phyloP scores from a whole-genome alignment of 1,139 yeast genomes.

The Saccharomyces hybrid region DNA sequence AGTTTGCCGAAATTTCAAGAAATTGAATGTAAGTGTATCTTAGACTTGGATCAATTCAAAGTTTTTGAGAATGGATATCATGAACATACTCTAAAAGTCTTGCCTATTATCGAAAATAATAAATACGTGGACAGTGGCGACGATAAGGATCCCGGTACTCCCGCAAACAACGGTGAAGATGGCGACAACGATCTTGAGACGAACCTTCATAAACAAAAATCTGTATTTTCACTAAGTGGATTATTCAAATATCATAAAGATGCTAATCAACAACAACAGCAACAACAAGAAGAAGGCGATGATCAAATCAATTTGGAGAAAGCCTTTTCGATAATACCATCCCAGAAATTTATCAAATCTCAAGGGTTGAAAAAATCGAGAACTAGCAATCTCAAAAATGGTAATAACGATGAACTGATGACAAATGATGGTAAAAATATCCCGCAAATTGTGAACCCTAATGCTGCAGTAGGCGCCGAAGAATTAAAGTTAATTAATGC shows the following conservation, averaged over 20 bases:
- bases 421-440: conserved; percentile 30
- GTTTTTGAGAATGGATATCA: conserved; percentile 29
- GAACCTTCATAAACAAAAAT: conserved; percentile 14
- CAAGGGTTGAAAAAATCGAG: conserved; percentile 3
- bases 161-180: neutral
- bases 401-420: conserved; percentile 12
- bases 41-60: conserved; percentile 25
- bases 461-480: conserved; percentile 50
- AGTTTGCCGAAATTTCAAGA: conserved; percentile 16
- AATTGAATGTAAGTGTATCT: conserved; percentile 18
- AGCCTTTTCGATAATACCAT: conserved; percentile 25
- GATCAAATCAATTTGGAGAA: conserved; percentile 12
- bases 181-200: conserved; percentile 5
- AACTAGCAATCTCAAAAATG: conserved; percentile 2
- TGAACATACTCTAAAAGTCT: conserved; percentile 25
- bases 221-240: conserved; percentile 24
- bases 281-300: conserved; percentile 4
- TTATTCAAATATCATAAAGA: conserved; percentile 26
- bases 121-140: neutral
- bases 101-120: conserved; percentile 17
- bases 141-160: neutral
- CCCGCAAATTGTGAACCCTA: conserved; percentile 30
- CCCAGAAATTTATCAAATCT: conserved; percentile 5
- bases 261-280: conserved; percentile 9
- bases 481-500: conserved; percentile 47